Percentiles rank a stretch among this genome's conserved stretches.
Conservation (phyloP, 768 basidiomycete species). For the Boletus rubroflammeus region DNA sequence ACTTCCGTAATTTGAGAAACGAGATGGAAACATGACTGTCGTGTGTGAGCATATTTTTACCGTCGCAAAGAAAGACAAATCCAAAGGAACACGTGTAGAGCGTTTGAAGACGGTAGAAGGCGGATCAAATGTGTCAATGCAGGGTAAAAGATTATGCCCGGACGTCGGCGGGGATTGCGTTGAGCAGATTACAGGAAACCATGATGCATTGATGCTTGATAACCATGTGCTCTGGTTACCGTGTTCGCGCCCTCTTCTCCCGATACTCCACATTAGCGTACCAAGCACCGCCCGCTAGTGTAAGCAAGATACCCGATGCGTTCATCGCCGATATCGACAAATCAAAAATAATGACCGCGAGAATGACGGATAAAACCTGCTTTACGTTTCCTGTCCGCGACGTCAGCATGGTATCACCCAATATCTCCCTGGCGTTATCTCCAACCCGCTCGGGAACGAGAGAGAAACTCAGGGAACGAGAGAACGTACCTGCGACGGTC, state of each 20-base stretch:
- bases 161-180: neutral
- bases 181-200: no score
- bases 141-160: neutral
- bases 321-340: conserved; percentile 78
- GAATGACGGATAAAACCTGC: conserved; percentile 85
- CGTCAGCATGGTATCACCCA: conserved; percentile 5
- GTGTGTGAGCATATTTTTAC: neutral
- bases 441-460: conserved; percentile 10
- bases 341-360: conserved; percentile 81
- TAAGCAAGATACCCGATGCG: conserved; percentile 77
- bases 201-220: no score
- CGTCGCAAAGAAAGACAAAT: neutral
- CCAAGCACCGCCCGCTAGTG: conserved; percentile 82
- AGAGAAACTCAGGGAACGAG: neutral
- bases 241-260: conserved; percentile 38
- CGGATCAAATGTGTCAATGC: neutral
- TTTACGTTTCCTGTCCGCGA: conserved; percentile 74
- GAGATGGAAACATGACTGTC: conserved; percentile 1
- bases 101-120: neutral
- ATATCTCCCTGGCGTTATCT: neutral
- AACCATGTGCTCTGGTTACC: neutral
- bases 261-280: conserved; percentile 66
- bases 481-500: conserved; percentile 76
- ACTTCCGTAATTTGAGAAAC: neutral
- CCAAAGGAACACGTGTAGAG: neutral